These are phyloP conservation scores for Xylaria scruposa DNA, from an alignment of 495 filamentous ascomycete genomes.

Conservation along the genomic window DNA sequence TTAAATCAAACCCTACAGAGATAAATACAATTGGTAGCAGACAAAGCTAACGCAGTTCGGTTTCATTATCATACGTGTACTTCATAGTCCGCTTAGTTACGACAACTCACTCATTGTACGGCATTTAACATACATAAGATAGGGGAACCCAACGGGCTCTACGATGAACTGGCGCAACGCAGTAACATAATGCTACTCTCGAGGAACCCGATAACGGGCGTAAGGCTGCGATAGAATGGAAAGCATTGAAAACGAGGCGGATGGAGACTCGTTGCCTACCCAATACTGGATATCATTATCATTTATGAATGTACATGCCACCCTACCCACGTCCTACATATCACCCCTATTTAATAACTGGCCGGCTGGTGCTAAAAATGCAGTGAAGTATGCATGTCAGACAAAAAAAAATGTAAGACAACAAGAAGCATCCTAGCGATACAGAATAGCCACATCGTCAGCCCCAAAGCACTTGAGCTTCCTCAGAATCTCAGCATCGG, in stretches of 20 bases:
- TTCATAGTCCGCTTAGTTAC: background rate
- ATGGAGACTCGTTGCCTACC: too few species aligned
- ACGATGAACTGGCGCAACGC: background rate
- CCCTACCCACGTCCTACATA: too few species aligned
- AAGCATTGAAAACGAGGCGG: too few species aligned
- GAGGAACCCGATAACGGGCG: too few species aligned
- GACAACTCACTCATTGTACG: background rate
- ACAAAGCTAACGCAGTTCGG: background rate
- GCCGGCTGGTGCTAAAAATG: too few species aligned
- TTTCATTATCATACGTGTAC: background rate
- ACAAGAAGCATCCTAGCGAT: slow-evolving; percentile 39
- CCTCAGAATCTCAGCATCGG: slow-evolving; percentile 63
- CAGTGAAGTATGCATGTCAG: too few species aligned
- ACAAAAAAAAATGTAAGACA: too few species aligned
- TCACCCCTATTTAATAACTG: too few species aligned
- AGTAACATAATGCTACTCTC: background rate
- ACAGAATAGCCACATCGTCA: slow-evolving; percentile 58
- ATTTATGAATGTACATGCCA: too few species aligned
- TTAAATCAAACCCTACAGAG: background rate
- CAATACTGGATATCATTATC: too few species aligned
- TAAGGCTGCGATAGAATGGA: too few species aligned
- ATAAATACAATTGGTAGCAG: background rate
- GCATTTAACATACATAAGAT: background rate
- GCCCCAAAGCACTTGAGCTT: slow-evolving; percentile 51
- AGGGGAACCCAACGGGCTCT: background rate